Conservation (phyloP, 805 yeast genomes). For the Ogataea paraovalis region DNA sequence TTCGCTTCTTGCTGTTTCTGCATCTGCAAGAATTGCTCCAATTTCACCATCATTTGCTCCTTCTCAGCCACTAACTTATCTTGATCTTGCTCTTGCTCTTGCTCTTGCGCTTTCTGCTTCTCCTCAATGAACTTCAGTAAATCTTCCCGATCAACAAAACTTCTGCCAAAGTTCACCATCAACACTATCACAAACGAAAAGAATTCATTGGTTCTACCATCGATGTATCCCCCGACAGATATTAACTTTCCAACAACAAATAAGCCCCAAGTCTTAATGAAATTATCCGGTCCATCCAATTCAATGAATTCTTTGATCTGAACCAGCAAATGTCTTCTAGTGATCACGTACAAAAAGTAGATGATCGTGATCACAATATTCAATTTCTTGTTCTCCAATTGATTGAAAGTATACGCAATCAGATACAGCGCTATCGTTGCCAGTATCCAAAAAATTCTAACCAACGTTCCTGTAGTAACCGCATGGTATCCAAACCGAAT, state of each 20-base stretch:
- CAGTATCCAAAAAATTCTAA: conserved; percentile 8
- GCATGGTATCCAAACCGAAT: neutral
- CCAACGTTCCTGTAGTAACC: conserved; percentile 13
- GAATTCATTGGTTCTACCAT: neutral
- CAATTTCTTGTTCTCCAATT: neutral
- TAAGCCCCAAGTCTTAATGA: neutral
- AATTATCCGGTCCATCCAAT: neutral
- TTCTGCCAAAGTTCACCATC: neutral
- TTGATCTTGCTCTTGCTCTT: neutral
- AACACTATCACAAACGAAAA: neutral
- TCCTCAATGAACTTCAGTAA: neutral
- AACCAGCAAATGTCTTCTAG: neutral
- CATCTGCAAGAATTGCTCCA: neutral
- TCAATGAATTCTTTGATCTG: neutral
- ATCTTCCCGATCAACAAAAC: neutral
- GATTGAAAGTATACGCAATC: conserved; percentile 2
- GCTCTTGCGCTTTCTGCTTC: neutral
- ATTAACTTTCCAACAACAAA: neutral
- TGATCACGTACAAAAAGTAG: neutral
- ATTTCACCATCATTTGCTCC: neutral
- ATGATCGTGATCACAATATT: neutral
- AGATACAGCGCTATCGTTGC: conserved; percentile 1
- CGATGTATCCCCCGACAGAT: neutral
- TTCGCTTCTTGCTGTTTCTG: neutral
- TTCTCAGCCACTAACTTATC: too few relatives aligned